A percentile compares a stretch with the other conserved stretches of the same genome.
Evolutionary conservation across 148 eudicot species (phyloP).

Genomic region (Euryodendron excelsum): DNA sequence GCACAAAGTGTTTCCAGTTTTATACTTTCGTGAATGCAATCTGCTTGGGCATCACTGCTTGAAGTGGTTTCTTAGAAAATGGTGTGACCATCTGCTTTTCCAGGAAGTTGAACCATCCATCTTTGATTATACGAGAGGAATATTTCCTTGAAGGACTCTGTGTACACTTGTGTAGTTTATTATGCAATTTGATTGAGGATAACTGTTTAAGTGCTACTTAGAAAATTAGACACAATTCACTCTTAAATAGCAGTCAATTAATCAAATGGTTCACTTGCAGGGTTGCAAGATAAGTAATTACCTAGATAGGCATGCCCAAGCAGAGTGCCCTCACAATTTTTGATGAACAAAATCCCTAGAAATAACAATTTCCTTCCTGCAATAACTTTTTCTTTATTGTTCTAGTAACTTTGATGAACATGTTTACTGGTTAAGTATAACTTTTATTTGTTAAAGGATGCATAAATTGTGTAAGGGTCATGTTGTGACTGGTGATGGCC

Average conservation of each 20-base stretch:
- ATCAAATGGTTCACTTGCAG: not conserved
- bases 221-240: not conserved
- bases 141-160: not conserved
- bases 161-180: too few relatives aligned
- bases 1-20: not conserved
- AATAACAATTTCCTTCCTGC: too few relatives aligned
- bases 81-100: not conserved
- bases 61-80: not conserved
- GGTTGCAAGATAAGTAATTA: not conserved
- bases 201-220: too few relatives aligned
- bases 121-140: not conserved
- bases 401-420: not conserved
- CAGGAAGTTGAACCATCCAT: not conserved
- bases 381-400: not conserved
- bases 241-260: not conserved
- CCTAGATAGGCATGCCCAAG: not conserved
- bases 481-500: not conserved
- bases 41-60: not conserved
- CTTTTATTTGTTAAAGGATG: not conserved
- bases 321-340: too few relatives aligned
- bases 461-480: not conserved
- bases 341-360: not conserved
- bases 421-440: not conserved
- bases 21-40: not conserved
- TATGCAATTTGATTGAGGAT: too few relatives aligned